phyloP scores from a whole-genome alignment of 2,329 filamentous ascomycete species.

The Chalaropsis ovoidea region DNA sequence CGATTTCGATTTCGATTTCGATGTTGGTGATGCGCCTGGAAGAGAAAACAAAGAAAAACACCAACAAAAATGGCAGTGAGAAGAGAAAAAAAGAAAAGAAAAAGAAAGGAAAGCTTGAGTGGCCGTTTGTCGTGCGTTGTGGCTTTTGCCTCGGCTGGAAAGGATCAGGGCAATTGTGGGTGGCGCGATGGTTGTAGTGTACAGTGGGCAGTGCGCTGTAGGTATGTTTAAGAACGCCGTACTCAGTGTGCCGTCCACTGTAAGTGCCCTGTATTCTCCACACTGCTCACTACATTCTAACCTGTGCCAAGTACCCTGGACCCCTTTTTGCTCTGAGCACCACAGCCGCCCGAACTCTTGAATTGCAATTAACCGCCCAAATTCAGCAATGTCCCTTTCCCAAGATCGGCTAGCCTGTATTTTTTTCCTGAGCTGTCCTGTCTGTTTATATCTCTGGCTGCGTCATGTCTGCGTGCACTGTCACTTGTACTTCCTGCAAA shows the following conservation, averaged over 20 bases:
- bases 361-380: not conserved
- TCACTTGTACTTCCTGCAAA: not conserved
- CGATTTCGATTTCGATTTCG: not conserved
- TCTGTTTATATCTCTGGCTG: slow-evolving; percentile 1
- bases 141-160: slow-evolving; percentile 16
- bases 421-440: not conserved
- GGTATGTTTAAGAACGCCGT: too few species aligned
- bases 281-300: slow-evolving; percentile 6
- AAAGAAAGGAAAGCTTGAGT: slow-evolving; percentile 15
- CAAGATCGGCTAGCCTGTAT: not conserved
- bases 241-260: too few species aligned
- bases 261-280: not conserved
- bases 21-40: not conserved
- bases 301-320: not conserved
- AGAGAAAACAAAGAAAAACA: not conserved
- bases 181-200: not conserved
- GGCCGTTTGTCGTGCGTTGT: slow-evolving; percentile 5
- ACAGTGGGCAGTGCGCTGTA: too few species aligned
- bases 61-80: not conserved
- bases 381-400: too few species aligned
- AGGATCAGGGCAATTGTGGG: not conserved
- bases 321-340: slow-evolving; percentile 3
- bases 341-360: not conserved
- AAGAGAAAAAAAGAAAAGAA: slow-evolving; percentile 5
- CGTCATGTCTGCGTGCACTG: not conserved